Conservation (phyloP, 805 yeast genomes). For the Pichia membranifaciens region DNA sequence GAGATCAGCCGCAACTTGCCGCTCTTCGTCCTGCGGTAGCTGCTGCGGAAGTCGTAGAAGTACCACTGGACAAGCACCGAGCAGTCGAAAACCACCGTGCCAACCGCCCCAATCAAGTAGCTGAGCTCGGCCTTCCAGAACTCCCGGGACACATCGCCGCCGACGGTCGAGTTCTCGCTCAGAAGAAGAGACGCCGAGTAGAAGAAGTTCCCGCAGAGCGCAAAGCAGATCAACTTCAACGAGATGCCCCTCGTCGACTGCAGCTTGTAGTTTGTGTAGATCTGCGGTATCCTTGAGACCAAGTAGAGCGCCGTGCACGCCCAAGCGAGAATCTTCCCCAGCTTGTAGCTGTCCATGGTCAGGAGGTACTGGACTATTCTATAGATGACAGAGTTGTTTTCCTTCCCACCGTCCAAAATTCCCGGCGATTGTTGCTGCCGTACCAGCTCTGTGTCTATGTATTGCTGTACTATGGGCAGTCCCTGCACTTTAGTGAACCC, state of each 20-base stretch:
- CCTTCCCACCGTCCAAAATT: conserved; percentile 2
- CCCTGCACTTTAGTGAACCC: conserved; percentile 27
- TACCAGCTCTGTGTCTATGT: no score
- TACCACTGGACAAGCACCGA: conserved; percentile 41
- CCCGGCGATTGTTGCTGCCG: no score
- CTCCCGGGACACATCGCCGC: conserved; percentile 29
- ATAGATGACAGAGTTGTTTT: conserved; percentile 22
- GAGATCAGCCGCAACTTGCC: conserved; percentile 2
- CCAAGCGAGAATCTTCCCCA: conserved; percentile 42
- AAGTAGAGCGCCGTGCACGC: conserved; percentile 44
- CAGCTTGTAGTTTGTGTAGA: conserved; percentile 39
- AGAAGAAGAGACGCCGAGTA: conserved; percentile 45
- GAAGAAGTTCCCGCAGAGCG: conserved; percentile 44
- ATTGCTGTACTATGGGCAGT: neutral
- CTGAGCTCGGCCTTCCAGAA: conserved; percentile 36
- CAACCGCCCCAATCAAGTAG: conserved; percentile 47
- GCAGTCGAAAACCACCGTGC: conserved; percentile 45
- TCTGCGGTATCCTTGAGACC: conserved; percentile 47
- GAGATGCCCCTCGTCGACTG: conserved; percentile 49
- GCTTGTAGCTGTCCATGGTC: conserved; percentile 14
- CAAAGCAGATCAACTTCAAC: conserved; percentile 42
- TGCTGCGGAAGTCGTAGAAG: conserved; percentile 23
- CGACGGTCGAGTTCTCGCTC: conserved; percentile 36
- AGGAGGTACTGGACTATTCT: conserved; percentile 15
- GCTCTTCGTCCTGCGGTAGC: conserved; percentile 1